Evolutionary conservation across 1,284 basidiomycete genomes (phyloP).

Genomic region (Naganishia sp.): DNA sequence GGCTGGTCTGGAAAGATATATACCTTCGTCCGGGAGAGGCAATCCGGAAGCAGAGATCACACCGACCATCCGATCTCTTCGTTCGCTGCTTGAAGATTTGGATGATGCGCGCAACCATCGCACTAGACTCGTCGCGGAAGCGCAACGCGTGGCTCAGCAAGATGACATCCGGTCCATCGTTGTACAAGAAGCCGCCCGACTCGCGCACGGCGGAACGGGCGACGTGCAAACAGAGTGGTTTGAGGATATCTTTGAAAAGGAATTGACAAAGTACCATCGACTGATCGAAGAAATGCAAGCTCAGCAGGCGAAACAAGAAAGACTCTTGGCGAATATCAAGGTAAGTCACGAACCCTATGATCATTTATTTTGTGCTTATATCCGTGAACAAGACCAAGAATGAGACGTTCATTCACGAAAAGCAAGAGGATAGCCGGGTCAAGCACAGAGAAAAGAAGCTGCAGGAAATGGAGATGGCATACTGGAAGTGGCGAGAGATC

Average conservation of each 20-base stretch:
- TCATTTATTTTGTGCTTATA: neutral
- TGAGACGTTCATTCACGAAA: conserved; percentile 72
- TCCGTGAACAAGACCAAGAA: conserved; percentile 64
- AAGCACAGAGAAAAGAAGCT: conserved; percentile 81
- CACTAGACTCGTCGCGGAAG: conserved; percentile 66
- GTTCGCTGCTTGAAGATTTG: conserved; percentile 75
- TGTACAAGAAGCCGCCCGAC: conserved; percentile 64
- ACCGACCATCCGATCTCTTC: conserved; percentile 66
- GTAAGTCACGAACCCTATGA: conserved; percentile 54
- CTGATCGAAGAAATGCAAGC: conserved; percentile 67
- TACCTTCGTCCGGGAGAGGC: conserved; percentile 33
- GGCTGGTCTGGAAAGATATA: conserved; percentile 34
- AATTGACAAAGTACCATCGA: conserved; percentile 77
- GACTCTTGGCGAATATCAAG: conserved; percentile 67
- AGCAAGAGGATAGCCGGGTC: conserved; percentile 73
- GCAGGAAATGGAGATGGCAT: conserved; percentile 83
- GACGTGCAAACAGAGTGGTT: conserved; percentile 82
- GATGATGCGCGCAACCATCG: conserved; percentile 70
- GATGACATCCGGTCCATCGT: conserved; percentile 79
- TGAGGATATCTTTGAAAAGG: conserved; percentile 74
- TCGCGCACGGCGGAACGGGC: conserved; percentile 58
- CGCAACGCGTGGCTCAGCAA: conserved; percentile 63
- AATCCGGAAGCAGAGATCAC: conserved; percentile 41
- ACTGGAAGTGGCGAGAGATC: conserved; percentile 86
- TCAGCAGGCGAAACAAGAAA: conserved; percentile 65